Evolutionary conservation across 192 early-diverging fungal species (phyloP).

Genomic region (Coemansia javaensis): DNA sequence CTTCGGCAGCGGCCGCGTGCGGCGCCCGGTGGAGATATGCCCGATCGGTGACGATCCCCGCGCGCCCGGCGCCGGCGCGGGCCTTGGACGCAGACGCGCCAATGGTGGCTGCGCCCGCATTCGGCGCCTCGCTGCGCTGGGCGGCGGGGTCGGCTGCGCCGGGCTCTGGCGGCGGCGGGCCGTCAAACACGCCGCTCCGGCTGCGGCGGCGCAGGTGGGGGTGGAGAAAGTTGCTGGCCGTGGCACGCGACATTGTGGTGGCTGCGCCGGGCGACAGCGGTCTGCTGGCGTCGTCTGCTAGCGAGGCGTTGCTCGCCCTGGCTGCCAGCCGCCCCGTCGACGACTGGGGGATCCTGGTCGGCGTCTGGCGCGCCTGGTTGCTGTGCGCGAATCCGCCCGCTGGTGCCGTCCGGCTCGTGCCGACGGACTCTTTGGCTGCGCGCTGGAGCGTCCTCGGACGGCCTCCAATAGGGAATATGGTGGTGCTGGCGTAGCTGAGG

Average conservation of each 20-base stretch:
- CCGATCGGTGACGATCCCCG: conserved; percentile 16
- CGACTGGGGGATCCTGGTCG: conserved; percentile 2
- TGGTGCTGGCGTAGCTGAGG: conserved; percentile 37
- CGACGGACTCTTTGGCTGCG: conserved; percentile 2
- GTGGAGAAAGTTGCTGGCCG: conserved; percentile 48
- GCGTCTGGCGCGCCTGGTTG: background rate
- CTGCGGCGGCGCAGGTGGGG: conserved; percentile 44
- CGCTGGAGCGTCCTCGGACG: conserved; percentile 9
- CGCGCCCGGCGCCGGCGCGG: conserved; percentile 9
- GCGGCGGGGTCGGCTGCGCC: background rate
- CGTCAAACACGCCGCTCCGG: conserved; percentile 46
- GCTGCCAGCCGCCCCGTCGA: background rate
- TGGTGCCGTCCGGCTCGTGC: background rate
- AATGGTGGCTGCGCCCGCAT: conserved; percentile 31
- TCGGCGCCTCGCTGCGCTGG: background rate
- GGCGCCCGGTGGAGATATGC: conserved; percentile 21
- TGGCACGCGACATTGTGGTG: conserved; percentile 41
- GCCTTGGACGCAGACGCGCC: conserved; percentile 29
- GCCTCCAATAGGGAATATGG: conserved; percentile 40
- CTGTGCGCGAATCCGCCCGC: background rate
- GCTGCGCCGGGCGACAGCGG: background rate
- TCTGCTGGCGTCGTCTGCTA: conserved; percentile 7
- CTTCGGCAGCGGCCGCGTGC: conserved; percentile 2
- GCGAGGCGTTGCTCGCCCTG: conserved; percentile 1
- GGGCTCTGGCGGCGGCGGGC: conserved; percentile 7